Evolutionary conservation across 495 filamentous ascomycete species (phyloP).

Genomic region (Neurospora sp.): DNA sequence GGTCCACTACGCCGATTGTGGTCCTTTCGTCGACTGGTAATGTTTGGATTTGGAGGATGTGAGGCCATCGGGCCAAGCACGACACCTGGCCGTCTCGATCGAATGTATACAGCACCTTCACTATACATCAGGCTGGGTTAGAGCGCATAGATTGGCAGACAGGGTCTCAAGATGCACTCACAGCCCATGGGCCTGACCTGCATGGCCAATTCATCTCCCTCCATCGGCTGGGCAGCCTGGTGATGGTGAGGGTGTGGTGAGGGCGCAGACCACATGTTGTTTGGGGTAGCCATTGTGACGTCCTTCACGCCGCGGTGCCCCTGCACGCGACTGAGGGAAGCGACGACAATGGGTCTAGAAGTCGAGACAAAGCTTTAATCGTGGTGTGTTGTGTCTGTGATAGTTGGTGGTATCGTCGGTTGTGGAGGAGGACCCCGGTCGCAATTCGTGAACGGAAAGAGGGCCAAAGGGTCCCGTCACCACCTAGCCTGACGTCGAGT

Average conservation of each 20-base stretch:
- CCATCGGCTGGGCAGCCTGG: conserved; percentile 32
- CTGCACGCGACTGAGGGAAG: conserved; percentile 7
- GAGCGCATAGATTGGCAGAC: conserved; percentile 1
- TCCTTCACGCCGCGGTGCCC: conserved; percentile 8
- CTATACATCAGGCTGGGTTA: conserved; percentile 32
- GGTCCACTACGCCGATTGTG: conserved; percentile 77
- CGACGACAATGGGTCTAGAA: background rate
- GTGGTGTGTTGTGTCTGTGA: background rate
- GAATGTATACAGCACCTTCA: conserved; percentile 97
- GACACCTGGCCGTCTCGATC: conserved; percentile 82
- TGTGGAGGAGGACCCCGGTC: background rate
- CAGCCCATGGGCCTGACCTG: conserved; percentile 42
- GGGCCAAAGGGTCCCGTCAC: conserved; percentile 2
- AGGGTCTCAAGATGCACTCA: conserved; percentile 20
- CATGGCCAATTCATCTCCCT: conserved; percentile 33
- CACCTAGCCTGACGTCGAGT: conserved; percentile 4
- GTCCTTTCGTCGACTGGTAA: conserved; percentile 62
- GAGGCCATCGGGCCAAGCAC: conserved; percentile 83
- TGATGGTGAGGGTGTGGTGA: conserved; percentile 10
- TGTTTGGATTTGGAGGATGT: conserved; percentile 68
- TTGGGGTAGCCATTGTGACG: conserved; percentile 15
- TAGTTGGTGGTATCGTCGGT: background rate
- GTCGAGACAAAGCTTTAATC: background rate
- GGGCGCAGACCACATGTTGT: conserved; percentile 16
- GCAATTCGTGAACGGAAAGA: too few relatives aligned